Evolutionary conservation across 441 rosid genomes (phyloP), one percentile per base, ranked within the genome.

Genomic region (Mallotus repandus): DNA sequence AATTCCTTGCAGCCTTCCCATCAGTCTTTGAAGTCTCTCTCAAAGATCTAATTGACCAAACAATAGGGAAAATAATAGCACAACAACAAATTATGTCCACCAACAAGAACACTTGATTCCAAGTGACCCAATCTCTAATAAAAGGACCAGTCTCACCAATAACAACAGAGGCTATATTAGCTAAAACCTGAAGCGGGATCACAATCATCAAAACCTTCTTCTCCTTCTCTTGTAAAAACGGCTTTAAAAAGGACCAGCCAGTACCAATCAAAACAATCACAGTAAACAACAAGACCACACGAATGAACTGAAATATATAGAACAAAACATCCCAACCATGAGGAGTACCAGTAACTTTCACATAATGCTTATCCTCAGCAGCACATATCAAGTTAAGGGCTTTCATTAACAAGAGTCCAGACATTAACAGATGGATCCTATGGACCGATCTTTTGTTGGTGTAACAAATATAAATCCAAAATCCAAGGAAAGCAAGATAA

Each of bases 121-220:
- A 96, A 0, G 99, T 92, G 14, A 86, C 91, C 97, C 97, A 96
- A 49, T 96, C 98, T 77, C 83, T 88, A 32, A 89, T 89, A 64
- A 96, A 96, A 1, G 98, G 97, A 2, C 99, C 97, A 0, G 99
- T 96, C 79, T 96, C 98, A 22, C 97, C 99, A 58, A 90, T 96
- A 73, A 96, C 98, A 14, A 83, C 80, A 0, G 96, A 93, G 21
- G 99, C 99, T 62, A 96, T 75, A 80, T 96, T 93, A 66, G 99
- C 97, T 54, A 87, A 52, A 49, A 93, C 98, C 87, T 91, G 99
- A 57, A 87, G 91, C 0, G 99, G 99, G 38, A 91, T 85, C 84
- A 90, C 98, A 67, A 96, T 89, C 86, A 89, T 92, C 86, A 89
- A 80, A 4, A 92, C 97, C 54, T 91, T 92, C 93, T 92, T 95